A percentile compares a stretch with the other conserved stretches of the same genome.
phyloP scores from a whole-genome alignment of 257 asterid genomes.

The Cinchona pubescens region DNA sequence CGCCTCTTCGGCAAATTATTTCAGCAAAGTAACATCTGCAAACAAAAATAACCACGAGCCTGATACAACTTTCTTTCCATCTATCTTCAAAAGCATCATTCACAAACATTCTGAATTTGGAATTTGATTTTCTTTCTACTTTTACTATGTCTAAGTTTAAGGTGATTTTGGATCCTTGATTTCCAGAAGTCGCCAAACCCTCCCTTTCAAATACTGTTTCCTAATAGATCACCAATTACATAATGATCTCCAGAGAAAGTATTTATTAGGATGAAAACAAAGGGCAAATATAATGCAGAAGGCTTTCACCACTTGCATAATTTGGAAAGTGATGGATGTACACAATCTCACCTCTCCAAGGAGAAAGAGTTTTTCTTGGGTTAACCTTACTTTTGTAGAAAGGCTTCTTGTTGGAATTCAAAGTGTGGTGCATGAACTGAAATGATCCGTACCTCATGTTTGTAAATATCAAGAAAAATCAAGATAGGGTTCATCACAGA shows the following conservation, averaged over 20 bases:
- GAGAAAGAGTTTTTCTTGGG: background rate
- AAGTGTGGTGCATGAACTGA: slow-evolving; percentile 17
- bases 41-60: background rate
- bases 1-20: background rate
- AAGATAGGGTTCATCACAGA: slow-evolving; percentile 66
- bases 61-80: background rate
- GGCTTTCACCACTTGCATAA: background rate
- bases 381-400: background rate
- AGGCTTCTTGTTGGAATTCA: slow-evolving; percentile 1
- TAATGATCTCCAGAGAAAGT: background rate
- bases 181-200: background rate
- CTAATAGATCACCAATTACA: background rate
- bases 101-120: background rate
- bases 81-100: background rate
- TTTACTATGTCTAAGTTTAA: background rate
- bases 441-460: slow-evolving; percentile 65
- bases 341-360: background rate
- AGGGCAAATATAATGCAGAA: background rate
- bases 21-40: background rate
- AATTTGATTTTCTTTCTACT: background rate
- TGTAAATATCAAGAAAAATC: slow-evolving; percentile 70
- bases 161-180: background rate
- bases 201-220: background rate
- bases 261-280: background rate
- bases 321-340: background rate